These are phyloP conservation scores for Kalmanozyma brasiliensis DNA, from an alignment of 1,284 basidiomycete genomes.

Conservation along the genomic window DNA sequence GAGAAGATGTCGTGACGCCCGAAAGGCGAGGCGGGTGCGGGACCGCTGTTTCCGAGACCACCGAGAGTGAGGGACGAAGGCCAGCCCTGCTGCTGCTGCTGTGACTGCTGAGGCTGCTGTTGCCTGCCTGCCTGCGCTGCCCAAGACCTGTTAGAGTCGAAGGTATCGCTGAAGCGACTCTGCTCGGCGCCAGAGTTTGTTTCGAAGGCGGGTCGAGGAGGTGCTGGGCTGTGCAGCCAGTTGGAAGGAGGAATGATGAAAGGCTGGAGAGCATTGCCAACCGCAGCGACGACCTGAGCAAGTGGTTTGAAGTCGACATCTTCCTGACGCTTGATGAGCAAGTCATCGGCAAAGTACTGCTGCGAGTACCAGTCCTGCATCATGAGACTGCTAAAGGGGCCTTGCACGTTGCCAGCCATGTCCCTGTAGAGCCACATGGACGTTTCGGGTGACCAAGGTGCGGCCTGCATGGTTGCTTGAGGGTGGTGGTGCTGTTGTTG, in stretches of 20 bases:
- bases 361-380: conserved; percentile 98
- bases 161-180: conserved; percentile 32
- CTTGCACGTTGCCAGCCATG: conserved; percentile 87
- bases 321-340: conserved; percentile 80
- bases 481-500: conserved; percentile 22
- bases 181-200: conserved; percentile 20
- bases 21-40: conserved; percentile 44
- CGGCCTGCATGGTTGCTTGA: conserved; percentile 17
- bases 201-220: conserved; percentile 21
- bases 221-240: conserved; percentile 33
- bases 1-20: conserved; percentile 29
- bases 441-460: conserved; percentile 71
- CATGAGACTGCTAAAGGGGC: conserved; percentile 87
- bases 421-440: conserved; percentile 93
- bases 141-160: conserved; percentile 25
- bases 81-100: conserved; percentile 30
- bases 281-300: conserved; percentile 63
- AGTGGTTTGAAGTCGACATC: conserved; percentile 68
- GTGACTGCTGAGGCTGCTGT: conserved; percentile 7
- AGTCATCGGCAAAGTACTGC: conserved; percentile 86
- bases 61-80: conserved; percentile 27
- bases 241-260: conserved; percentile 66
- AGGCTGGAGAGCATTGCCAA: conserved; percentile 64
- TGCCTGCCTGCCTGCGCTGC: conserved; percentile 12
- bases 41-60: conserved; percentile 23